These are phyloP conservation scores for Linderniella brevidens DNA, from an alignment of 257 asterid species.

Conservation along the genomic window DNA sequence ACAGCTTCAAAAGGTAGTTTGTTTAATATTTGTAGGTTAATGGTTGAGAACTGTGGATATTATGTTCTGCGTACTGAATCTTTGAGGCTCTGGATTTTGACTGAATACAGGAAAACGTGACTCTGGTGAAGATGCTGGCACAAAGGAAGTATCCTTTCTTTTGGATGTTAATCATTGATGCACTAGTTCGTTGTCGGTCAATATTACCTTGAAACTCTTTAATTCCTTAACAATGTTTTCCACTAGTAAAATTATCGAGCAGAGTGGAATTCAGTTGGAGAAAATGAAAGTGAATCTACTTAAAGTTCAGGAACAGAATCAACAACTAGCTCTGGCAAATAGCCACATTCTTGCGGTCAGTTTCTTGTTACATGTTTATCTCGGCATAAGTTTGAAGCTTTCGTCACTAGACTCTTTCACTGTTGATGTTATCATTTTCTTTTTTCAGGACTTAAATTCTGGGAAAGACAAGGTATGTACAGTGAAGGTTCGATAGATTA, in stretches of 20 bases:
- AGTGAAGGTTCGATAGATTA: constrained; percentile 1
- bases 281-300: constrained; percentile 32
- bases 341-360: constrained; percentile 38
- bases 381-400: neutral
- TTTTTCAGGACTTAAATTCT: constrained; percentile 54
- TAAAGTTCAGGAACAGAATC: constrained; percentile 55
- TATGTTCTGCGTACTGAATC: constrained; percentile 2
- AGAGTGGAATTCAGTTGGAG: constrained; percentile 43
- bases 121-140: constrained; percentile 34
- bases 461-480: constrained; percentile 49
- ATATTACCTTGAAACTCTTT: neutral
- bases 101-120: constrained; percentile 37
- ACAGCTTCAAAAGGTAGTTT: constrained; percentile 38
- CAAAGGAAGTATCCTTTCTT: constrained; percentile 64
- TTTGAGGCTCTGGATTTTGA: constrained; percentile 7
- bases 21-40: too few relatives aligned
- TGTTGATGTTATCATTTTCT: constrained; percentile 9
- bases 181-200: neutral
- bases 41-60: constrained; percentile 1
- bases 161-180: constrained; percentile 1
- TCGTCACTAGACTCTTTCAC: neutral
- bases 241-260: constrained; percentile 43
- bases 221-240: constrained; percentile 18
- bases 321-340: constrained; percentile 39
- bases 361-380: constrained; percentile 10